A percentile compares a stretch with the other conserved stretches of the same genome.
Conservation (phyloP, 129 eudicot genomes). For the Chrysanthemum makinoi region DNA sequence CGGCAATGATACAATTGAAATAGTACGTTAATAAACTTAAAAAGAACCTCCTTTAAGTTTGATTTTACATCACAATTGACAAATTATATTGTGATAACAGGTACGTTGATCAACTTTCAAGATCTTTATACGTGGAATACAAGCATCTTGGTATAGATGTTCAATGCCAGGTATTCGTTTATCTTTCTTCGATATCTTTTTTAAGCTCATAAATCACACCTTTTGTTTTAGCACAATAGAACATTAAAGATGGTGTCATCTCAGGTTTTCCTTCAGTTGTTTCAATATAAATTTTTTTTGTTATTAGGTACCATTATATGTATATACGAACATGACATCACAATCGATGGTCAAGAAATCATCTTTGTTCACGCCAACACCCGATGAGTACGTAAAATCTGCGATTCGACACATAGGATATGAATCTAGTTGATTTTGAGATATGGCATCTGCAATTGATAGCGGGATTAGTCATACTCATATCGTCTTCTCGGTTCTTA, state of each 20-base stretch:
- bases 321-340: conserved; percentile 69
- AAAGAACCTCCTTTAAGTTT: no score
- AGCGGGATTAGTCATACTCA: conserved; percentile 62
- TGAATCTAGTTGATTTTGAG: conserved; percentile 50
- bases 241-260: no score
- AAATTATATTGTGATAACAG: conserved; percentile 23
- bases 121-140: conserved; percentile 64
- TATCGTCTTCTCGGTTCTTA: conserved; percentile 69
- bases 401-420: conserved; percentile 60
- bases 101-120: conserved; percentile 63
- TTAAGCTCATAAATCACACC: no score
- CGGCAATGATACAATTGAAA: no score
- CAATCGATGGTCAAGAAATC: conserved; percentile 45
- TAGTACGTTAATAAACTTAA: no score
- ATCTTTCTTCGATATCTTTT: not conserved
- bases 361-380: conserved; percentile 56
- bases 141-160: conserved; percentile 55
- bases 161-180: conserved; percentile 64
- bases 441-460: conserved; percentile 75
- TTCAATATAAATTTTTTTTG: not conserved
- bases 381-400: conserved; percentile 49
- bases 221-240: no score
- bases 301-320: conserved; percentile 69
- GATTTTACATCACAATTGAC: no score
- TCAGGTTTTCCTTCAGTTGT: not conserved